Base-by-base conservation (phyloP, 1,284 basidiomycete genomes). In the Pholiota adiposa region DNA sequence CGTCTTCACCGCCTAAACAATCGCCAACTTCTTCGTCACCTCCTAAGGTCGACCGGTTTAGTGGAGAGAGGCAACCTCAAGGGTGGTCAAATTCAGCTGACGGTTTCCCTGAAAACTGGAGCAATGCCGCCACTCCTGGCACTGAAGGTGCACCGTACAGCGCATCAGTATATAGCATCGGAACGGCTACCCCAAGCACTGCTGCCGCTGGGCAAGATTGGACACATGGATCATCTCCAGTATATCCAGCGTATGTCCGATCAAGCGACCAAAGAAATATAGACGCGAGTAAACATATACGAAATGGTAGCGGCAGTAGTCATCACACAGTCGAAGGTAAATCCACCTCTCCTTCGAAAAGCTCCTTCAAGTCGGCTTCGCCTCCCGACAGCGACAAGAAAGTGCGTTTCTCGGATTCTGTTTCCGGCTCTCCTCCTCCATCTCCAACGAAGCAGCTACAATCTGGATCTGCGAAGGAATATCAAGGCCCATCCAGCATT, bases 61-160 rank as follows among this genome's bases (percentile, higher is more conserved):
- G 56, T 25, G 2, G 56, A 4, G 54, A 58, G 3, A 52, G 52
- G 29, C 34, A 51, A 16, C 41, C 52, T 34, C 11, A 33, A 9
- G 41, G 44, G 27, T 58, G 51, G 58, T 36, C 57, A 36, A 72
- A 72, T 38, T 69, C 72, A 38, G 75, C 70, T 19, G 72, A 75
- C 14, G 67, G 73, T 43, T 83, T 79, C n/a, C 80, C 85, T 11
- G 83, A 81, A 2, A 77, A 73, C 53, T 89, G 85, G 85, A 90
- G 87, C 65, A 86, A 84, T 1, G 78, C 80, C 4, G 86, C 87
- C 12, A 89, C 86, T 1, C 86, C 86, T 12, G 88, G 88, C 1
- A 72, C 74, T 25, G 76, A 71, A 54, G 25, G 5, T 14, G 36
- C 33, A 0, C 23, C 25, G 4, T 23, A 38, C 19, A 44, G 21